Evolutionary conservation across 192 early-diverging fungal genomes (phyloP), one percentile per base, ranked within the genome.

Genomic region (Paraglomus brasilianum): DNA sequence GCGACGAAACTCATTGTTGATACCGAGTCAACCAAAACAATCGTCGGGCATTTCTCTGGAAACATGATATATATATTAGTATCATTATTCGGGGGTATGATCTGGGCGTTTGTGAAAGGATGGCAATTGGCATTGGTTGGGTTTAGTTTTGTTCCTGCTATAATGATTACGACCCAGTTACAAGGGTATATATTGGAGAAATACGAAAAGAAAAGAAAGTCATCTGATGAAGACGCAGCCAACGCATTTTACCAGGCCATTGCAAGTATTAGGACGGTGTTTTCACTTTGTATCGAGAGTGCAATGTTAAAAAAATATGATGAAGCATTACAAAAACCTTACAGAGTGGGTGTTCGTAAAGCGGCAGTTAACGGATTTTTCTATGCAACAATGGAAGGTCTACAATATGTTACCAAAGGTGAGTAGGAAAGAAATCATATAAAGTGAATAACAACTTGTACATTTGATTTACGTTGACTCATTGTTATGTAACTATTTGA

Each of bases 101-200:
- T 51, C 14, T 68, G 66, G 66, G 66, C 50, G 5, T 55, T 68
- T 43, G 0, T 10, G 5, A 42, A 43, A 6, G 66, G 66, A 42
- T 68, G 66, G 66, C 17, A 68, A 68, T 68, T 68, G 44, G 56
- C 50, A 15, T 55, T 68, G 8, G 66, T 68, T 6, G 66, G 66
- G 56, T 55, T 53, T 17, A 52, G 38, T 8, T 21, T 68, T 9
- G 66, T 55, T 39, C 66, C 66, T 9, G 2, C 56, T 17, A 38
- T 68, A 53, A 17, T 68, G 13, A 8, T 55, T 1, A 15, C 41
- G 10, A n/a, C 66, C 0, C 40, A 68, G 44, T 55, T 55, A 5
- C 66, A 68, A 68, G 51, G 51, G 6, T 53, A 14, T 10, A 43
- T 68, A 10, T 51, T 68, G 24, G 50, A 68, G 45, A 51, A 22